Base-by-base conservation (phyloP, 495 filamentous ascomycete species). In the Sporormia fimetaria region DNA sequence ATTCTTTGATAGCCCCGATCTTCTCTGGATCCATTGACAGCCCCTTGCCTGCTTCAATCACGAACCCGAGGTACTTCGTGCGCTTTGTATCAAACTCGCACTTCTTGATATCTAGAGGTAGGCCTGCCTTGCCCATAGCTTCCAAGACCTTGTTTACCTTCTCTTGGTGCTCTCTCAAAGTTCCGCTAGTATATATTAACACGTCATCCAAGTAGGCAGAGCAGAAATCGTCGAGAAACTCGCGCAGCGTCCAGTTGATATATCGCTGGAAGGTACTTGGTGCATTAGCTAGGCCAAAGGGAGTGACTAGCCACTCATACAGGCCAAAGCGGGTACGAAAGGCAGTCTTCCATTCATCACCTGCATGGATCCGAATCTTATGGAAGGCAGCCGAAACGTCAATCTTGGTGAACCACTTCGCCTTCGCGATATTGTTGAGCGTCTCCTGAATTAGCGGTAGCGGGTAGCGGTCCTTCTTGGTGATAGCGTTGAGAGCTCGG, bases 401-500 rank as follows among this genome's bases (percentile, higher is more conserved):
- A 0, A 75, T 30, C 42, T 70, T 70, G 0, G 54, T 74, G 38
- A 66, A 72, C 18, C 57, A 52, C 31, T 49, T 61, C 2, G 56
- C 54, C 26, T 42, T 45, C 0, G 14, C 20, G 0, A 74, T 20
- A 0, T 45, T 17, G n/a, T 49, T 20, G 3, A 73, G 28, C 0
- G 57, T 55, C 36, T 75, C 59, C n/a, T 66, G 30, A 16, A 72
- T 68, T 8, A 69, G 29, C 0, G 64, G 67, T 0, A 74, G 28
- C 0, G 63, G 61, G 33, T 71, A 68, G 0, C 49, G 21, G 26
- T 75, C 60, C 40, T 67, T 68, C 3, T 43, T 49, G 0, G 57
- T 73, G 0, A 70, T 34, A 0, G 20, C 32, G 39, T 75, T 75
- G 7, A 60, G 26, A 12, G 6, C 38, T 21, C 46, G 33, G 30